phyloP scores from a whole-genome alignment of 352 stramenopile genomes.

The Phytopythium aichiense region DNA sequence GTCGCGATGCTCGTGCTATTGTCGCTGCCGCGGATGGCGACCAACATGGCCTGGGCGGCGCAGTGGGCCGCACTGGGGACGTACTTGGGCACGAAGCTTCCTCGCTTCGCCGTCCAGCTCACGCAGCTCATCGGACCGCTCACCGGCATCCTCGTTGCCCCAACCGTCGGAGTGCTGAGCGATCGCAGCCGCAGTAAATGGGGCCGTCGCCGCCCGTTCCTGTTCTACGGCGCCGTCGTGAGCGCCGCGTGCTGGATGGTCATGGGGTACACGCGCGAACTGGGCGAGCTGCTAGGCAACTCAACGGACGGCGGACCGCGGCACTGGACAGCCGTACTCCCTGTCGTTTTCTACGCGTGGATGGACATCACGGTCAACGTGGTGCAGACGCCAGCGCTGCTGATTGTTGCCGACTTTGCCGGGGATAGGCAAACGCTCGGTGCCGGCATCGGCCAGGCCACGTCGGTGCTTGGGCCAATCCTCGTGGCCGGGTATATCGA shows the following conservation, averaged over 20 bases:
- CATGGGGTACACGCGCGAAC: constrained; percentile 64
- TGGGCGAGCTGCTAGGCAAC: constrained; percentile 62
- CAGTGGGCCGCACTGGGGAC: constrained; percentile 71
- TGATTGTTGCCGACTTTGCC: constrained; percentile 76
- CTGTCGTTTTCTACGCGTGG: constrained; percentile 76
- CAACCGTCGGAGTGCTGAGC: constrained; percentile 62
- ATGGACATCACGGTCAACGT: constrained; percentile 84
- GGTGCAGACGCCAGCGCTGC: constrained; percentile 60
- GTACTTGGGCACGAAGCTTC: constrained; percentile 66
- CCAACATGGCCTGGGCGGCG: constrained; percentile 75
- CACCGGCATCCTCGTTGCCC: constrained; percentile 62
- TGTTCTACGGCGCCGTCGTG: constrained; percentile 56
- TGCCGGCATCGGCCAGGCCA: constrained; percentile 54
- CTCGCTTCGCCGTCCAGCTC: constrained; percentile 62
- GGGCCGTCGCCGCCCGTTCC: constrained; percentile 60
- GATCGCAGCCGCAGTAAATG: constrained; percentile 48
- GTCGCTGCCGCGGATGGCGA: constrained; percentile 64
- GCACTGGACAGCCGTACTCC: constrained; percentile 52
- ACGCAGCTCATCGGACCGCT: constrained; percentile 71
- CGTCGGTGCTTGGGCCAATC: constrained; percentile 59
- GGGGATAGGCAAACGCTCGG: constrained; percentile 64
- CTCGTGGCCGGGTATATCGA: constrained; percentile 71
- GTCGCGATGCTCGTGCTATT: constrained; percentile 65
- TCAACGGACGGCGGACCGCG: constrained; percentile 21
- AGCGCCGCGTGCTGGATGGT: constrained; percentile 64